phyloP scores from a whole-genome alignment of 331 rosid genomes.

The Phaseolus coccineus region DNA sequence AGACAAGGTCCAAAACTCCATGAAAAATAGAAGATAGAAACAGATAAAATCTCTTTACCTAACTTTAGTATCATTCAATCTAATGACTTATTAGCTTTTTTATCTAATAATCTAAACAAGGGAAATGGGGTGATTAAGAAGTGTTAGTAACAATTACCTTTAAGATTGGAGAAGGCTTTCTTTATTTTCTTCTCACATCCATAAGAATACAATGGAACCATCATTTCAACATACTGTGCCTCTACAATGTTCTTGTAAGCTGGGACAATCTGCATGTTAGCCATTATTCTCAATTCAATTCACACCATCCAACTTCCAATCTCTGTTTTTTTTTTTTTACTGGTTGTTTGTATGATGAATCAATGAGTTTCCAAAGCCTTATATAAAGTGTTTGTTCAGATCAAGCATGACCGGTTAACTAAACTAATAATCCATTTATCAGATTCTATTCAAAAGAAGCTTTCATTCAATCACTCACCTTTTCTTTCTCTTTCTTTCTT shows the following conservation, averaged over 20 bases:
- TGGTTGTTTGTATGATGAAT: background rate
- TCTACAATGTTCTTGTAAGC: slow-evolving; percentile 70
- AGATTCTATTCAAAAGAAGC: slow-evolving; percentile 52
- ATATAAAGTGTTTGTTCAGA: slow-evolving; percentile 39
- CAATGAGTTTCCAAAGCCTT: slow-evolving; percentile 40
- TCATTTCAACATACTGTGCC: slow-evolving; percentile 91
- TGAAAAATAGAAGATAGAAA: too few species aligned
- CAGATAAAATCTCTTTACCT: too few species aligned
- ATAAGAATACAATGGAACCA: slow-evolving; percentile 87
- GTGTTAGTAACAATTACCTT: slow-evolving; percentile 55
- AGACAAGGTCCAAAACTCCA: too few species aligned
- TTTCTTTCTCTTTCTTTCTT: slow-evolving; percentile 1
- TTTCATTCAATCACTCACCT: background rate
- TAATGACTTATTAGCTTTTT: too few species aligned
- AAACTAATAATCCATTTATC: slow-evolving; percentile 29
- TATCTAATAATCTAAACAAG: too few species aligned
- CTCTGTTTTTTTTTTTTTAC: background rate
- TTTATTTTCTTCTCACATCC: slow-evolving; percentile 88
- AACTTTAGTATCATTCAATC: too few species aligned
- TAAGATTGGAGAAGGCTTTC: slow-evolving; percentile 75
- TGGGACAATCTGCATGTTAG: slow-evolving; percentile 74
- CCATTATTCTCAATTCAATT: slow-evolving; percentile 52
- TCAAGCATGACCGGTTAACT: slow-evolving; percentile 34
- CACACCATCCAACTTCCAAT: slow-evolving; percentile 18
- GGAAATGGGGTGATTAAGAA: too few species aligned